These are phyloP conservation scores for Xanthoceras sorbifolium DNA, from an alignment of 345 rosid genomes.

Conservation along the genomic window DNA sequence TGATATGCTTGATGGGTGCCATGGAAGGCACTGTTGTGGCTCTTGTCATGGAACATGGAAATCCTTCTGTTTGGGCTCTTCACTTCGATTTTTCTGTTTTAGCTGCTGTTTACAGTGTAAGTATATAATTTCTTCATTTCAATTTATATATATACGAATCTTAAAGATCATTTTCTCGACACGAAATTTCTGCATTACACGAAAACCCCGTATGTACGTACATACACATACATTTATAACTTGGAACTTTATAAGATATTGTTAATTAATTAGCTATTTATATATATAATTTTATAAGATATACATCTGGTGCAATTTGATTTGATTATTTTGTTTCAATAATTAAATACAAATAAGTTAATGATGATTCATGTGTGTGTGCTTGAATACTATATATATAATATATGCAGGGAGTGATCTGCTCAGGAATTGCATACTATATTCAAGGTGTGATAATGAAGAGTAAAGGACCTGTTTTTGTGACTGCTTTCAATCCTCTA, in stretches of 20 bases:
- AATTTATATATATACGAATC: not conserved
- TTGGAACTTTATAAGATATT: no score
- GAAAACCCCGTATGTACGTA: no score
- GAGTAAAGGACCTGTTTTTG: constrained; percentile 68
- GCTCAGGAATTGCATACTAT: constrained; percentile 56
- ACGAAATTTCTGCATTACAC: no score
- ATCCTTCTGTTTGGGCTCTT: constrained; percentile 58
- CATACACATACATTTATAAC: not conserved
- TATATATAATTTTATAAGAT: no score
- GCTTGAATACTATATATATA: not conserved
- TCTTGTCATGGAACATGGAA: constrained; percentile 48
- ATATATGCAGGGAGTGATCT: constrained; percentile 52
- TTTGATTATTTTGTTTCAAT: no score
- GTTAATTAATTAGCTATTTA: no score
- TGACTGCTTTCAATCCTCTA: constrained; percentile 68
- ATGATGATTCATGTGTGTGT: no score
- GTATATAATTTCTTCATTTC: constrained; percentile 15
- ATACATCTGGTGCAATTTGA: no score
- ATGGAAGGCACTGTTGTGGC: constrained; percentile 61
- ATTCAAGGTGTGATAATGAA: constrained; percentile 50
- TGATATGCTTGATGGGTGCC: constrained; percentile 71
- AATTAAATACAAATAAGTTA: no score
- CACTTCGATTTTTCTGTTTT: constrained; percentile 53
- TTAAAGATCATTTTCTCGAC: no score
- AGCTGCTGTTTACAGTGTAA: constrained; percentile 72